These are phyloP conservation scores for Diaporthe australafricana DNA, from an alignment of 2,329 filamentous ascomycete genomes.

Conservation along the genomic window DNA sequence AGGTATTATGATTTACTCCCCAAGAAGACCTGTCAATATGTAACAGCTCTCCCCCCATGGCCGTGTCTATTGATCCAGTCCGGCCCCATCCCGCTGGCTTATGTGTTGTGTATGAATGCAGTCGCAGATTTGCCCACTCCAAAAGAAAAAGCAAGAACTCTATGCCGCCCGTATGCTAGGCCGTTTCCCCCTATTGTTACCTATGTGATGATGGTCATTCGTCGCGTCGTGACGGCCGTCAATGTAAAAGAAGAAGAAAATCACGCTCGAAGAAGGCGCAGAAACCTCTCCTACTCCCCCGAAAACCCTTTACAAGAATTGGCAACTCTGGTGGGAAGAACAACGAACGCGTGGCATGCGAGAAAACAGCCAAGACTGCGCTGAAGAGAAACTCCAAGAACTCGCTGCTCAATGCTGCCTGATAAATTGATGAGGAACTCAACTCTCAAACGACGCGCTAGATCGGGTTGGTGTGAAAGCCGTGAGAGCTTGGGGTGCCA, in stretches of 20 bases:
- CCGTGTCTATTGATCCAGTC: neutral
- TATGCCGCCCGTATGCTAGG: slow-evolving; percentile 27
- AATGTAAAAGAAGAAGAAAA: slow-evolving; percentile 1
- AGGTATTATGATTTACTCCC: slow-evolving; percentile 30
- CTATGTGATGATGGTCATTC: slow-evolving; percentile 34
- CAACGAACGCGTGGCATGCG: slow-evolving; percentile 4
- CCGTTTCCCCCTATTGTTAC: slow-evolving; percentile 25
- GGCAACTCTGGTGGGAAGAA: neutral
- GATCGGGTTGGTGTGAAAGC: neutral
- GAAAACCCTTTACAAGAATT: neutral
- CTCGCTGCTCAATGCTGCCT: slow-evolving; percentile 30
- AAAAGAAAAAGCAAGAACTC: slow-evolving; percentile 18
- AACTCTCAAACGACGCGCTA: neutral
- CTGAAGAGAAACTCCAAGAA: slow-evolving; percentile 17
- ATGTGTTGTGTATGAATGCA: slow-evolving; percentile 23
- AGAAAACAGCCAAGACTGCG: slow-evolving; percentile 10
- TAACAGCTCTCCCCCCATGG: slow-evolving; percentile 5
- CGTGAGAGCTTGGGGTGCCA: neutral
- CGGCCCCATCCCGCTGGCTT: neutral
- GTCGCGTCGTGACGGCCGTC: slow-evolving; percentile 33
- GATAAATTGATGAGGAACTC: neutral
- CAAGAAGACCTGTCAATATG: neutral
- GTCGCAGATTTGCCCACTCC: slow-evolving; percentile 3
- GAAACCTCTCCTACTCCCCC: neutral
- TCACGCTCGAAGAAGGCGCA: neutral